A percentile compares a stretch with the other conserved stretches of the same genome.
These are phyloP conservation scores for Ophiostoma angusticollis DNA, from an alignment of 2,329 filamentous ascomycete species.

Conservation along the genomic window DNA sequence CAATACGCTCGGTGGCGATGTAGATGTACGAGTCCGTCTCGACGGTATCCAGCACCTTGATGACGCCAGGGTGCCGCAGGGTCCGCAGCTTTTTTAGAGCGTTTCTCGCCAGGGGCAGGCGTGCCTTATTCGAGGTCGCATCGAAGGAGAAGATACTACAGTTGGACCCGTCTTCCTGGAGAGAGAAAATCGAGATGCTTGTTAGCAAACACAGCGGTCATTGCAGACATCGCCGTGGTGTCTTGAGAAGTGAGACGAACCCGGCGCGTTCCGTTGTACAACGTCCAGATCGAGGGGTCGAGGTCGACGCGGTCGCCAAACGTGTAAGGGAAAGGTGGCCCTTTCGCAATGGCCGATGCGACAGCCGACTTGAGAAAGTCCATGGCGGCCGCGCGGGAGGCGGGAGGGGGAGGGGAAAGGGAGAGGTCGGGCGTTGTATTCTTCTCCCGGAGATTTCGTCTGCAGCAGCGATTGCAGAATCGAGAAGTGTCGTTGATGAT, in stretches of 20 bases:
- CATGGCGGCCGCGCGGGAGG: constrained; percentile 41
- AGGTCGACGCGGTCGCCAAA: constrained; percentile 89
- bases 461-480: no score
- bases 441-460: no score
- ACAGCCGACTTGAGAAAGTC: constrained; percentile 97
- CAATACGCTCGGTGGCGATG: constrained; percentile 83
- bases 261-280: constrained; percentile 86
- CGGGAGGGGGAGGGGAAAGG: not conserved
- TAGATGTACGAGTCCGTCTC: constrained; percentile 97
- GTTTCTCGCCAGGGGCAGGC: constrained; percentile 79
- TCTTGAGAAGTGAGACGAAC: constrained; percentile 43
- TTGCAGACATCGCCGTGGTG: not conserved
- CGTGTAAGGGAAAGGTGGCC: constrained; percentile 80
- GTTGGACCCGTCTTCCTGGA: constrained; percentile 78
- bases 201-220: not conserved
- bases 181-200: not conserved
- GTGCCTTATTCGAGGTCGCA: constrained; percentile 63
- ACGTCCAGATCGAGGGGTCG: constrained; percentile 89
- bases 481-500: no score
- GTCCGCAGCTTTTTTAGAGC: constrained; percentile 88
- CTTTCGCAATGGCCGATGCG: constrained; percentile 90
- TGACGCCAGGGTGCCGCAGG: constrained; percentile 82
- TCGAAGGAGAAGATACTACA: constrained; percentile 98
- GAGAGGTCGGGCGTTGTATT: no score
- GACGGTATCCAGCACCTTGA: constrained; percentile 87